Evolutionary conservation across 2,329 filamentous ascomycete genomes (phyloP).

Genomic region (Cladosporium sp.): DNA sequence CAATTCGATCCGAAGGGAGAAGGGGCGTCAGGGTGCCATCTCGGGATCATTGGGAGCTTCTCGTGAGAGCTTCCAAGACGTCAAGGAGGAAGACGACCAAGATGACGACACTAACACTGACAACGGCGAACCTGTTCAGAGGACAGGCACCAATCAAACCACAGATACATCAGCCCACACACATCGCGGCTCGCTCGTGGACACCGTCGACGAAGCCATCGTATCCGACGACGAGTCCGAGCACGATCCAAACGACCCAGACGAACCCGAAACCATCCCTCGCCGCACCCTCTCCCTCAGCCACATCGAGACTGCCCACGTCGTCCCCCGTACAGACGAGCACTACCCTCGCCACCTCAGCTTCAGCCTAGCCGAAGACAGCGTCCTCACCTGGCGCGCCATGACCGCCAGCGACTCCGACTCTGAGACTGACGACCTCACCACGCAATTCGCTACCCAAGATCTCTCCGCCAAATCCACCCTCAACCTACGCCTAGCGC

Average conservation of each 20-base stretch:
- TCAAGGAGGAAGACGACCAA: conserved; percentile 33
- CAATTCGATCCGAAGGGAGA: conserved; percentile 32
- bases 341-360: conserved; percentile 73
- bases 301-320: conserved; percentile 38
- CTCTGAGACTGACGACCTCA: conserved; percentile 25
- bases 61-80: conserved; percentile 12
- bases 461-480: conserved; percentile 55
- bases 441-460: conserved; percentile 31
- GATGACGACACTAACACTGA: conserved; percentile 53
- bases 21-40: not conserved
- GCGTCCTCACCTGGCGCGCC: conserved; percentile 63
- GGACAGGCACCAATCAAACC: conserved; percentile 3
- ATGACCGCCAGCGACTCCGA: conserved; percentile 33
- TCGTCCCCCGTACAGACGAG: conserved; percentile 46
- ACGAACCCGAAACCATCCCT: conserved; percentile 11
- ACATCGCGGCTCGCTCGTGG: conserved; percentile 4
- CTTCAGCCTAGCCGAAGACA: conserved; percentile 74
- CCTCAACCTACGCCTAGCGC: conserved; percentile 55
- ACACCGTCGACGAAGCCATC: not conserved
- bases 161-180: not conserved
- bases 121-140: conserved; percentile 40
- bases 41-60: not conserved
- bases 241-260: not conserved
- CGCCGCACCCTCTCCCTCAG: conserved; percentile 58
- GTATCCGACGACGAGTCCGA: conserved; percentile 9